Evolutionary conservation across 768 basidiomycete genomes (phyloP).

Genomic region (Boletus reticulatus): DNA sequence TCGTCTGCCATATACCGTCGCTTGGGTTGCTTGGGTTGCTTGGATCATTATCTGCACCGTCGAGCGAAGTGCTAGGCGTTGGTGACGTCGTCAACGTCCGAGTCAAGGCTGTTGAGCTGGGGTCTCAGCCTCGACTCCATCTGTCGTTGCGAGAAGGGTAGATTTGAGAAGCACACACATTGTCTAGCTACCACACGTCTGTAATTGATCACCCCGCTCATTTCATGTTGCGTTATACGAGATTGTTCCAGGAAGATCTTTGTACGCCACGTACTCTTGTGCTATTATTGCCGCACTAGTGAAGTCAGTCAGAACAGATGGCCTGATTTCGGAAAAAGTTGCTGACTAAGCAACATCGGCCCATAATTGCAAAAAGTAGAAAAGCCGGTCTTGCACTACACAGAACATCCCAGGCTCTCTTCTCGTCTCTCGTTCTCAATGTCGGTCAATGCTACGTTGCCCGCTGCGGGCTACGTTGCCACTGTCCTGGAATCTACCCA

Average conservation of each 20-base stretch:
- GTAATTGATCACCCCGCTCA: slow-evolving; percentile 2
- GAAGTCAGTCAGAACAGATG: not conserved
- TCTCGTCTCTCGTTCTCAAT: slow-evolving; percentile 15
- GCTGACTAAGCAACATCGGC: slow-evolving; percentile 25
- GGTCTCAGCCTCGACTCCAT: slow-evolving; percentile 27
- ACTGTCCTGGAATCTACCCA: slow-evolving; percentile 15
- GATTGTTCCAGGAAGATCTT: too few relatives aligned
- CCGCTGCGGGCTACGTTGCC: slow-evolving; percentile 26
- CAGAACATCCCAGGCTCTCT: not conserved
- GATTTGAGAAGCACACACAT: not conserved
- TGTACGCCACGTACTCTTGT: too few relatives aligned
- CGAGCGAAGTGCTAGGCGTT: slow-evolving; percentile 13
- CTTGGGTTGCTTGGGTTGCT: slow-evolving; percentile 30
- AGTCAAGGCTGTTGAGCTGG: slow-evolving; percentile 29
- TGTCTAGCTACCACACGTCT: not conserved
- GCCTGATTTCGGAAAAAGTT: not conserved
- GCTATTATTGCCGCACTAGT: too few relatives aligned
- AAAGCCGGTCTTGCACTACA: not conserved
- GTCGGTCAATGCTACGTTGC: slow-evolving; percentile 23
- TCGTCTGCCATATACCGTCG: slow-evolving; percentile 23
- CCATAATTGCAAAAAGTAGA: not conserved
- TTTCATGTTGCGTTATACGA: too few relatives aligned
- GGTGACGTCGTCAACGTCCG: slow-evolving; percentile 28
- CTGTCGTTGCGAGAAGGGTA: slow-evolving; percentile 13
- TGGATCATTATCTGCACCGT: slow-evolving; percentile 13